Conservation (phyloP, 148 eudicot genomes). For the Vaccinium darrowii region DNA sequence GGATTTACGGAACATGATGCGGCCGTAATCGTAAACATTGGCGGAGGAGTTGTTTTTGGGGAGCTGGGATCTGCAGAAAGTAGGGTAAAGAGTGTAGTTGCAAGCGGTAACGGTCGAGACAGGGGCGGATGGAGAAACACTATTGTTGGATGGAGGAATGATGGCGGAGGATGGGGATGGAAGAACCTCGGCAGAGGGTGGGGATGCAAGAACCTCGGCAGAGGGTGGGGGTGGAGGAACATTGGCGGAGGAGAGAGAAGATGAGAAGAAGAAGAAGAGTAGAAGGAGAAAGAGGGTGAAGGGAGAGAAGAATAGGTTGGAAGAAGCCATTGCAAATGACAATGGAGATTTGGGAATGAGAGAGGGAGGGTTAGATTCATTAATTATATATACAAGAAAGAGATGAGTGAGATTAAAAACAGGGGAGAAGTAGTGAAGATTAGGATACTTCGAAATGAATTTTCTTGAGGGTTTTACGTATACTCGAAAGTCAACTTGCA, state of each 20-base stretch:
- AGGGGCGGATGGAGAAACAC: slow-evolving; percentile 17
- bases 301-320: slow-evolving; percentile 5
- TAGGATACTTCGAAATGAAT: background rate
- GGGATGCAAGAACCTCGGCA: too few species aligned
- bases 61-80: slow-evolving; percentile 52
- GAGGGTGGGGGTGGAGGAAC: too few species aligned
- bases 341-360: background rate
- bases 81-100: slow-evolving; percentile 62
- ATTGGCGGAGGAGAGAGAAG: slow-evolving; percentile 15
- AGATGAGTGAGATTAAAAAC: background rate
- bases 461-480: background rate
- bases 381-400: background rate
- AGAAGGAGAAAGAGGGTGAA: slow-evolving; percentile 13
- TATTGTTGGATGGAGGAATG: background rate
- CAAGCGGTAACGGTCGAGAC: slow-evolving; percentile 45
- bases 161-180: background rate
- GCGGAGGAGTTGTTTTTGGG: slow-evolving; percentile 39
- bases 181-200: too few species aligned
- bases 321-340: slow-evolving; percentile 6
- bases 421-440: background rate
- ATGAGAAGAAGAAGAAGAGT: slow-evolving; percentile 10
- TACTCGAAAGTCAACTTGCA: background rate
- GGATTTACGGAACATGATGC: slow-evolving; percentile 56
- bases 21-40: slow-evolving; percentile 64
- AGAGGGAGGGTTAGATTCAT: background rate